Conservation (phyloP, 139 green algal species). For the Closterium sp. region DNA sequence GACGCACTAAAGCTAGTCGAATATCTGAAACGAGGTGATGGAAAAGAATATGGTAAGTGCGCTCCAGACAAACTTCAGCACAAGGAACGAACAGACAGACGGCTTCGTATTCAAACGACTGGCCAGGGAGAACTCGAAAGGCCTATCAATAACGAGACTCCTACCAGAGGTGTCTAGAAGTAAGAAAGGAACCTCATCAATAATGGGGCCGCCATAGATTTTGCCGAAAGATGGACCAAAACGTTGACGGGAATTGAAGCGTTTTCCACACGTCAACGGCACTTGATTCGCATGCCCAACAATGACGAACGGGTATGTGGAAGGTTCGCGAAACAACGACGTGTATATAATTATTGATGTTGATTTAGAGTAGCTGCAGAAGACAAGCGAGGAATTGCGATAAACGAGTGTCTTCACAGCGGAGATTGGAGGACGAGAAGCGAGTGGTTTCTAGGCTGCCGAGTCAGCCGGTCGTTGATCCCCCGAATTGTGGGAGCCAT, state of each 20-base stretch:
- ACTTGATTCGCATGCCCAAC: not conserved
- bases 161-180: too few species aligned
- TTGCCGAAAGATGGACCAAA: not conserved
- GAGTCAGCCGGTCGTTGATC: not conserved
- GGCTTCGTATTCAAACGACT: not conserved
- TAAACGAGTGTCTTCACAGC: not conserved
- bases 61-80: not conserved
- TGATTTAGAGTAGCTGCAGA: not conserved
- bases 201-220: not conserved
- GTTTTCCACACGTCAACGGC: not conserved
- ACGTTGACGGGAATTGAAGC: not conserved
- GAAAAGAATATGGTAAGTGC: not conserved
- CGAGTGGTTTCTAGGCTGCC: too few species aligned
- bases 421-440: too few species aligned
- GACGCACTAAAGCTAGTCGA: too few species aligned
- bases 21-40: not conserved
- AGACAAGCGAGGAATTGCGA: not conserved
- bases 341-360: not conserved
- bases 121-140: not conserved
- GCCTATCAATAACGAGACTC: too few species aligned
- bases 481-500: not conserved
- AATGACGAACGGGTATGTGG: too few species aligned
- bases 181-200: too few species aligned
- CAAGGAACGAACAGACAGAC: not conserved
- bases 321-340: too few species aligned